phyloP scores from a whole-genome alignment of 805 yeast species.

The Ogataea methanolica region DNA sequence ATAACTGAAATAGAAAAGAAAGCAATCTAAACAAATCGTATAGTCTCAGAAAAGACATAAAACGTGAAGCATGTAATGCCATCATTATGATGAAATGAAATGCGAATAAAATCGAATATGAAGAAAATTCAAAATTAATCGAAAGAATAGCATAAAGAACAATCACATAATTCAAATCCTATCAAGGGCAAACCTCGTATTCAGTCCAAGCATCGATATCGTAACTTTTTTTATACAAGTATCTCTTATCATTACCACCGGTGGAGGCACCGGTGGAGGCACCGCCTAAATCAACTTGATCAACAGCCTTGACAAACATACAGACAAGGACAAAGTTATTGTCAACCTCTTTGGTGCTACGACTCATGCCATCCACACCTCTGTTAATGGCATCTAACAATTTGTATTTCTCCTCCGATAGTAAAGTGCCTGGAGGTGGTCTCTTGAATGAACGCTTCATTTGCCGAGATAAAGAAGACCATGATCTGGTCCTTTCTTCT shows the following conservation, averaged over 20 bases:
- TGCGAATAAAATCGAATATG: too few species aligned
- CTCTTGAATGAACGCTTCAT: conserved; percentile 65
- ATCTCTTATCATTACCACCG: conserved; percentile 42
- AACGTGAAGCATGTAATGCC: too few species aligned
- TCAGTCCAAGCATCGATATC: conserved; percentile 68
- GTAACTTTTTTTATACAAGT: conserved; percentile 45
- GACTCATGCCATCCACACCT: conserved; percentile 79
- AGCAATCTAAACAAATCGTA: too few species aligned
- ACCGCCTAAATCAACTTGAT: conserved; percentile 57
- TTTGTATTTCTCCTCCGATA: conserved; percentile 52
- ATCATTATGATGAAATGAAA: too few species aligned
- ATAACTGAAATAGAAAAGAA: neutral
- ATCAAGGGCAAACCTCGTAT: conserved; percentile 70
- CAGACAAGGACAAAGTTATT: conserved; percentile 68
- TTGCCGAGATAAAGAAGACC: conserved; percentile 55
- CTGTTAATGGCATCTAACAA: conserved; percentile 66
- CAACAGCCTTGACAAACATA: conserved; percentile 67
- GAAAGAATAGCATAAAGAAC: too few species aligned
- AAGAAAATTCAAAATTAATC: too few species aligned
- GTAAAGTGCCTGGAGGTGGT: conserved; percentile 63
- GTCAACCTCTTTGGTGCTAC: conserved; percentile 32
- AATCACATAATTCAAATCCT: too few species aligned
- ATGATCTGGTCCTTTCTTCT: conserved; percentile 56
- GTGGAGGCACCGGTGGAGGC: conserved; percentile 14
- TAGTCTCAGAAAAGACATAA: too few species aligned